These are phyloP conservation scores for Carallia brachiata DNA, from an alignment of 345 rosid species.

Conservation along the genomic window DNA sequence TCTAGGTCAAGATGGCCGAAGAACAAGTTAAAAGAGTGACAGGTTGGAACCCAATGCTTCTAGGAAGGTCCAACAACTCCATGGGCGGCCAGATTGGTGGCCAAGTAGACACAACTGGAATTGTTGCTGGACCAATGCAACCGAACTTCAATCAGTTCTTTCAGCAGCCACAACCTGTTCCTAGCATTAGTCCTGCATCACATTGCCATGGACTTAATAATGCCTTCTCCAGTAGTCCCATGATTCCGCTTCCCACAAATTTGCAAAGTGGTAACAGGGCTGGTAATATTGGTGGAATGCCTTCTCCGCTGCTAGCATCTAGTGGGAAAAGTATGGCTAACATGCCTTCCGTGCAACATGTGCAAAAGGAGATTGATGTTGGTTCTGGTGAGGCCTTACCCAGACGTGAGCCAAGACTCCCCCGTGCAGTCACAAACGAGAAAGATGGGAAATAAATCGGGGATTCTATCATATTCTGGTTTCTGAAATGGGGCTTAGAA, in stretches of 20 bases:
- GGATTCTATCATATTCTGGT: neutral
- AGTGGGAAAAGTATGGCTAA: constrained; percentile 19
- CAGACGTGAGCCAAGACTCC: constrained; percentile 25
- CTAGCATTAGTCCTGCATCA: constrained; percentile 25
- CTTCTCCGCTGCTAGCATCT: constrained; percentile 20
- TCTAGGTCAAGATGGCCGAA: constrained; percentile 98
- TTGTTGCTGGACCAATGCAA: constrained; percentile 27
- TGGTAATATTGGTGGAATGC: constrained; percentile 13
- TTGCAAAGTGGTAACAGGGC: constrained; percentile 17
- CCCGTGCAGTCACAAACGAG: constrained; percentile 20
- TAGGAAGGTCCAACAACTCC: constrained; percentile 43
- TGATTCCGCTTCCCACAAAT: constrained; percentile 20
- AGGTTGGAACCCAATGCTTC: constrained; percentile 71
- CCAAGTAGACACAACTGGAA: constrained; percentile 10
- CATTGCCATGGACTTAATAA: constrained; percentile 34
- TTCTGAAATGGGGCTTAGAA: neutral
- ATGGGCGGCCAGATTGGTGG: constrained; percentile 22
- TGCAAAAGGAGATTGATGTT: constrained; percentile 13
- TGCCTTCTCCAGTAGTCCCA: constrained; percentile 23
- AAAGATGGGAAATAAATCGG: constrained; percentile 20
- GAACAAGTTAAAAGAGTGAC: constrained; percentile 89
- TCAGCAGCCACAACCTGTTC: constrained; percentile 38
- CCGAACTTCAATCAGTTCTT: constrained; percentile 40
- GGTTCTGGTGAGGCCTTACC: constrained; percentile 21
- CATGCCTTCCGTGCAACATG: constrained; percentile 21